Evolutionary conservation across 2,329 filamentous ascomycete species (phyloP).

Genomic region (Uncinocarpus reesii): DNA sequence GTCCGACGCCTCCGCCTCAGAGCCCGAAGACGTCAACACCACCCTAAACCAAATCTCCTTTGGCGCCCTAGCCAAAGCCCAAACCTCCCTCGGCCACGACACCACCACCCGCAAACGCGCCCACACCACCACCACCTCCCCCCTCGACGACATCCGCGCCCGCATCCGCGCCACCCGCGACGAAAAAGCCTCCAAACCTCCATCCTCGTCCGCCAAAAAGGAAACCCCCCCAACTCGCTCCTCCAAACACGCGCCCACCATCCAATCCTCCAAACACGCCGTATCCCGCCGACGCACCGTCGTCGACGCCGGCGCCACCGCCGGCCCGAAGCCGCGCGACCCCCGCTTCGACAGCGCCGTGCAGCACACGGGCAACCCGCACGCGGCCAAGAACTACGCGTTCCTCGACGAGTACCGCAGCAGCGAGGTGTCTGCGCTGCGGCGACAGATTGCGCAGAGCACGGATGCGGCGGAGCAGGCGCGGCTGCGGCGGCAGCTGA

Average conservation of each 20-base stretch:
- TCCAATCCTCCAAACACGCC: conserved; percentile 70
- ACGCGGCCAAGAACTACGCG: conserved; percentile 61
- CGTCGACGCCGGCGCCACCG: conserved; percentile 38
- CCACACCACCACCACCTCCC: neutral
- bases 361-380: conserved; percentile 26
- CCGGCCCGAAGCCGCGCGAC: conserved; percentile 59
- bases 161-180: conserved; percentile 36
- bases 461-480: conserved; percentile 59
- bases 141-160: conserved; percentile 31
- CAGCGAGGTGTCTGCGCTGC: conserved; percentile 68
- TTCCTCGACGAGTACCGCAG: conserved; percentile 82
- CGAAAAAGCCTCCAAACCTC: conserved; percentile 24
- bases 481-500: conserved; percentile 59
- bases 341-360: conserved; percentile 71
- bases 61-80: conserved; percentile 78
- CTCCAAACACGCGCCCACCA: conserved; percentile 81
- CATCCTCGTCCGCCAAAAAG: conserved; percentile 18
- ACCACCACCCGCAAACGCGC: conserved; percentile 23
- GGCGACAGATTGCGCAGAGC: conserved; percentile 53
- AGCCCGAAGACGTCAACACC: conserved; percentile 29
- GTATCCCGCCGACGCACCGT: conserved; percentile 73
- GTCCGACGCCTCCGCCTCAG: conserved; percentile 11
- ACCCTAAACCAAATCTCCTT: conserved; percentile 62
- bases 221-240: conserved; percentile 18
- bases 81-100: conserved; percentile 50